phyloP scores from a whole-genome alignment of 371 early-diverging fungal species.

The Thermomucor indicae-seudaticae region DNA sequence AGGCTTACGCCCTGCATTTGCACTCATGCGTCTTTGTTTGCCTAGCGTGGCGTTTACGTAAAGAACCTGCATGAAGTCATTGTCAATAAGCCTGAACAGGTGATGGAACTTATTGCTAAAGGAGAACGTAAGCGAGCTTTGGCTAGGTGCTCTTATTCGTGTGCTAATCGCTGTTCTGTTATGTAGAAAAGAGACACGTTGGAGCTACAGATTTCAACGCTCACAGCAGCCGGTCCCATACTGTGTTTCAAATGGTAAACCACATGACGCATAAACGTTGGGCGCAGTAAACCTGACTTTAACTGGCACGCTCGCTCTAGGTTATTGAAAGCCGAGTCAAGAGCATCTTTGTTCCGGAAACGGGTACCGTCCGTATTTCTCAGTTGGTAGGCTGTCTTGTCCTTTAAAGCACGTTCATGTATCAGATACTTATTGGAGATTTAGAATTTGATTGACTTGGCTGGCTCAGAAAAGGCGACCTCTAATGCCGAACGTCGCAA shows the following conservation, averaged over 20 bases:
- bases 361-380: conserved; percentile 58
- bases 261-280: conserved; percentile 18
- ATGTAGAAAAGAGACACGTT: conserved; percentile 70
- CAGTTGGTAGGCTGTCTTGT: conserved; percentile 46
- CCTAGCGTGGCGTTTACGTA: conserved; percentile 81
- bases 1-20: no score
- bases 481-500: conserved; percentile 72
- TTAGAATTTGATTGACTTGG: conserved; percentile 89
- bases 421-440: not conserved
- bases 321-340: conserved; percentile 38
- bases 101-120: conserved; percentile 68
- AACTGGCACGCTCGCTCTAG: conserved; percentile 1
- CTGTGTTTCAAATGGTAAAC: conserved; percentile 86
- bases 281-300: not conserved
- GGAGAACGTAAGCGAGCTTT: conserved; percentile 68
- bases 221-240: conserved; percentile 90
- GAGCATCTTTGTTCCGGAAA: conserved; percentile 4
- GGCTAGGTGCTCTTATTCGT: not conserved
- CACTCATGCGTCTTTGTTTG: no score
- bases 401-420: not conserved
- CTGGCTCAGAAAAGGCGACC: conserved; percentile 97
- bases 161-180: not conserved
- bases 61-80: conserved; percentile 84
- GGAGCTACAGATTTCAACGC: conserved; percentile 90
- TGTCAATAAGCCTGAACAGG: conserved; percentile 80